Evolutionary conservation across 208 protist genomes (phyloP).

Genomic region (Trypanosoma avium): DNA sequence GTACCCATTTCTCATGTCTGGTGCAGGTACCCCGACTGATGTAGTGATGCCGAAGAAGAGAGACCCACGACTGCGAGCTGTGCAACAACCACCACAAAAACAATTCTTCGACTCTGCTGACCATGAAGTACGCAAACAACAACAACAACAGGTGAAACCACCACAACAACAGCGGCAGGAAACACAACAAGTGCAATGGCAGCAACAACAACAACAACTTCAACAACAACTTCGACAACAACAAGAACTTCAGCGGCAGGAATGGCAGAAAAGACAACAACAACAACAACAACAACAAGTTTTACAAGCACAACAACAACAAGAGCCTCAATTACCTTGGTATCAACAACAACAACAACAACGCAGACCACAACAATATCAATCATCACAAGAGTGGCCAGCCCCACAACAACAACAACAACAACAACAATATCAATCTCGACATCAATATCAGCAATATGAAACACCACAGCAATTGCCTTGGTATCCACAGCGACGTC

Average conservation of each 20-base stretch:
- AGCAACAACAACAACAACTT: too few species aligned
- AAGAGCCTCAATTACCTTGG: conserved; percentile 1
- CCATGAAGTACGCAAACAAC: conserved; percentile 84
- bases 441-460: background rate
- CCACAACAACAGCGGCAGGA: background rate
- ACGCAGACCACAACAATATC: background rate
- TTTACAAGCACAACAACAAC: background rate
- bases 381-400: background rate
- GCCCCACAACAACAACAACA: background rate
- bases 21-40: conserved; percentile 38
- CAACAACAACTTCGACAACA: too few species aligned
- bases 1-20: too few species aligned
- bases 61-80: conserved; percentile 74
- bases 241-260: too few species aligned
- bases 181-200: too few species aligned
- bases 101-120: conserved; percentile 90
- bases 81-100: conserved; percentile 67
- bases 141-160: conserved; percentile 28
- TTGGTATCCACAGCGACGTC: too few species aligned
- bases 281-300: too few species aligned
- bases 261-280: too few species aligned
- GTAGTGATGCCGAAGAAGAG: conserved; percentile 90
- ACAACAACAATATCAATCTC: background rate
- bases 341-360: conserved; percentile 4
- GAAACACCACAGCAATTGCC: background rate